phyloP scores from a whole-genome alignment of 2,329 filamentous ascomycete species.

The Penicillium capsulatum region DNA sequence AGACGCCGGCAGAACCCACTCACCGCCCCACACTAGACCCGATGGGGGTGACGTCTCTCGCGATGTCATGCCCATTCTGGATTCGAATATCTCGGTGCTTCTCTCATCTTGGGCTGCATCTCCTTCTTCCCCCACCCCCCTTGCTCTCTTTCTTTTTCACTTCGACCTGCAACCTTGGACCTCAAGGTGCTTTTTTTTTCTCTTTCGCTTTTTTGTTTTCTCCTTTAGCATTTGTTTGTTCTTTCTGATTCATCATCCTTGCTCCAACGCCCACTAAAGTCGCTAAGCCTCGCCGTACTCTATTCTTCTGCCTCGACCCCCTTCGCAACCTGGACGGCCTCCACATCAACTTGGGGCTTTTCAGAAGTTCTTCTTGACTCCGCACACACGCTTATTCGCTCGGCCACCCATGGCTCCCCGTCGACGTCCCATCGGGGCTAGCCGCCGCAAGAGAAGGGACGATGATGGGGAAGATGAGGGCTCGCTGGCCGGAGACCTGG shows the following conservation, averaged over 20 bases:
- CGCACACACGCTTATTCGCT: too few species aligned
- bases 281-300: slow-evolving; percentile 17
- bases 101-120: slow-evolving; percentile 18
- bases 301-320: slow-evolving; percentile 10
- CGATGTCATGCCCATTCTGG: slow-evolving; percentile 23
- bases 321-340: not conserved
- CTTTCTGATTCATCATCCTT: slow-evolving; percentile 17
- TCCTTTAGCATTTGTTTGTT: slow-evolving; percentile 9
- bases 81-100: slow-evolving; percentile 18
- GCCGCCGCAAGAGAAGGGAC: slow-evolving; percentile 43
- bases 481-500: slow-evolving; percentile 48
- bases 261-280: slow-evolving; percentile 15
- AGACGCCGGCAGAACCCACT: slow-evolving; percentile 17
- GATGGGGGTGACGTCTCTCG: slow-evolving; percentile 23
- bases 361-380: slow-evolving; percentile 1
- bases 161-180: slow-evolving; percentile 4
- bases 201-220: slow-evolving; percentile 2
- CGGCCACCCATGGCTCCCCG: slow-evolving; percentile 38
- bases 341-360: not conserved
- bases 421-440: slow-evolving; percentile 44
- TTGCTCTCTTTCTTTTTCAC: slow-evolving; percentile 14
- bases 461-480: slow-evolving; percentile 50
- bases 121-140: slow-evolving; percentile 15
- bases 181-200: slow-evolving; percentile 4
- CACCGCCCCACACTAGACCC: slow-evolving; percentile 23